Conservation (phyloP, 2,329 filamentous ascomycete genomes). For the Neonectria faginata region DNA sequence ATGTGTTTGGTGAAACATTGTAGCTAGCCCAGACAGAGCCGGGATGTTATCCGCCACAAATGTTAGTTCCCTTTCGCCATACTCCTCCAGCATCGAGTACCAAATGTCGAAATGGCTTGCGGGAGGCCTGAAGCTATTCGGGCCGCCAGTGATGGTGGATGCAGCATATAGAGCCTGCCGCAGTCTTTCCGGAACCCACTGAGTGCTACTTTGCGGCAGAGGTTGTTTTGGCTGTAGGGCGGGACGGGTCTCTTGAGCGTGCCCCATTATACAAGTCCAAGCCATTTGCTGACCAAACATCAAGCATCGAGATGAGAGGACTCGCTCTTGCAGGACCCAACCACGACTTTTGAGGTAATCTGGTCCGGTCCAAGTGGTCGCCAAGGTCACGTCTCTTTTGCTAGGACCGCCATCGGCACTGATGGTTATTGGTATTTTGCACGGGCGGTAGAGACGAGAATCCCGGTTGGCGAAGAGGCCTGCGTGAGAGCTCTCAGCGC, state of each 20-base stretch:
- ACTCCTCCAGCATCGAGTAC: conserved; percentile 28
- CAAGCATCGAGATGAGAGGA: conserved; percentile 27
- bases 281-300: conserved; percentile 30
- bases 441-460: conserved; percentile 21
- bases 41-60: conserved; percentile 22
- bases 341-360: conserved; percentile 30
- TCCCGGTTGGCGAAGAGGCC: conserved; percentile 26
- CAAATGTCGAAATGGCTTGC: conserved; percentile 18
- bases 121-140: not conserved
- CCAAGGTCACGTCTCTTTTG: conserved; percentile 17
- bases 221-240: not conserved
- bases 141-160: not conserved
- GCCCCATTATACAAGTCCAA: conserved; percentile 27
- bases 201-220: not conserved
- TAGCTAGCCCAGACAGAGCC: conserved; percentile 19
- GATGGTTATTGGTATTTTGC: conserved; percentile 14
- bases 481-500: conserved; percentile 22
- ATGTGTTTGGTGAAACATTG: conserved; percentile 2
- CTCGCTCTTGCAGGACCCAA: conserved; percentile 29
- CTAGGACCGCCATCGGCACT: not conserved
- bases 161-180: conserved; percentile 9
- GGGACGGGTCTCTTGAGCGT: conserved; percentile 24
- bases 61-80: conserved; percentile 23
- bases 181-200: conserved; percentile 9
- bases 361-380: conserved; percentile 19